phyloP scores from a whole-genome alignment of 306 rosid species.

The Rubus parviflorus region DNA sequence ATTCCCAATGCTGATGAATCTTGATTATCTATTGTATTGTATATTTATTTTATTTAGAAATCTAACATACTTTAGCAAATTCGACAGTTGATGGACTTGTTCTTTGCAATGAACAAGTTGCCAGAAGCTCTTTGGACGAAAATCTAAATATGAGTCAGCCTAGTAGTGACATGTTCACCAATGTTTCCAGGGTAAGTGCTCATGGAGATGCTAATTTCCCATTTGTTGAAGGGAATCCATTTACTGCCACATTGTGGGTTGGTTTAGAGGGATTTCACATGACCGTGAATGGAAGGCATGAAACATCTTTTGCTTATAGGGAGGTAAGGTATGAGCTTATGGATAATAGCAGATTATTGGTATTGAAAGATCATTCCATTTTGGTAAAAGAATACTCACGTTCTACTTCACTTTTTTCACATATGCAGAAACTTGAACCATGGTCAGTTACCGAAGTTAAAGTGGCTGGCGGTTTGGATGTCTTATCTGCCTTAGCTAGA shows the following conservation, averaged over 20 bases:
- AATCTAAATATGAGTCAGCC: conserved; percentile 50
- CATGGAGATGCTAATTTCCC: conserved; percentile 73
- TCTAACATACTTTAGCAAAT: conserved; percentile 36
- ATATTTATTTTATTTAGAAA: not conserved
- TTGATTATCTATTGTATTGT: conserved; percentile 10
- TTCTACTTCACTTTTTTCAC: conserved; percentile 18
- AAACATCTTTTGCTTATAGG: conserved; percentile 90
- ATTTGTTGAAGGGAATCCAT: conserved; percentile 77
- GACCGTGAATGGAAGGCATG: conserved; percentile 92
- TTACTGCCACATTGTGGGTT: conserved; percentile 83
- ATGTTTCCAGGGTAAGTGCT: conserved; percentile 59
- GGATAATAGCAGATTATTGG: conserved; percentile 13
- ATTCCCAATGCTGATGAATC: not conserved
- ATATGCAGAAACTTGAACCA: conserved; percentile 87
- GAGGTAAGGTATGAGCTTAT: conserved; percentile 71
- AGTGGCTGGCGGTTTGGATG: conserved; percentile 59
- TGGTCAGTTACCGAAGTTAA: conserved; percentile 72
- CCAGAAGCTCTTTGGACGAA: conserved; percentile 54
- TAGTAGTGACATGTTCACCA: conserved; percentile 40
- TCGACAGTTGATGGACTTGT: conserved; percentile 87
- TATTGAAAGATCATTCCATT: not conserved
- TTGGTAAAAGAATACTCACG: conserved; percentile 26
- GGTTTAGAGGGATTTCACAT: conserved; percentile 94
- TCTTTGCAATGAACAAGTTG: conserved; percentile 76
- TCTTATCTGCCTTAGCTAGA: conserved; percentile 82